Conservation (phyloP, 179 eudicot species). For the Carnegiea gigantea region DNA sequence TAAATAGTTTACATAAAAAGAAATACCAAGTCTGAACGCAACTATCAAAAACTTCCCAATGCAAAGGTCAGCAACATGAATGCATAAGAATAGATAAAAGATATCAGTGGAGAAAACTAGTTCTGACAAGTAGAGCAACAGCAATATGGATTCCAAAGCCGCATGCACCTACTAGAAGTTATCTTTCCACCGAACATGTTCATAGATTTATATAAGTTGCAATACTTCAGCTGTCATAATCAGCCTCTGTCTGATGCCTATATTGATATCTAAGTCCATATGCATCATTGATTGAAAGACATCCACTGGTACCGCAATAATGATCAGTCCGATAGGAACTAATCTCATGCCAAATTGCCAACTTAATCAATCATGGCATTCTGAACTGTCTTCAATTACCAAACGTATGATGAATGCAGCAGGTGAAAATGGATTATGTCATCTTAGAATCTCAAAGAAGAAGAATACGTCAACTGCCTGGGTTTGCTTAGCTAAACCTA, state of each 20-base stretch:
- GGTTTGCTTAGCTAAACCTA: too few relatives aligned
- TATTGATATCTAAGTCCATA: not conserved
- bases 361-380: not conserved
- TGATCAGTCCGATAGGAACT: not conserved
- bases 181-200: not conserved
- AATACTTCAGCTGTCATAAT: not conserved
- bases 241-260: not conserved
- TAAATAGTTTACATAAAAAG: not conserved
- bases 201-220: not conserved
- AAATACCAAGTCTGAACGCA: too few relatives aligned
- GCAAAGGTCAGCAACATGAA: too few relatives aligned
- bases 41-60: too few relatives aligned
- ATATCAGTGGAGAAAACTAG: not conserved
- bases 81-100: too few relatives aligned
- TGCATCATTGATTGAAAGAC: not conserved
- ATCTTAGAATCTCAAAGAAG: not conserved
- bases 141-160: not conserved
- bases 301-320: not conserved
- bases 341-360: not conserved
- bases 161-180: not conserved
- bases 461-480: too few relatives aligned
- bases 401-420: constrained; percentile 5
- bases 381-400: not conserved
- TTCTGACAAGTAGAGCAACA: not conserved
- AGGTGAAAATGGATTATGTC: not conserved